These are phyloP conservation scores for Triticum timopheevii DNA, from an alignment of 176 grass and related monocot genomes.

Conservation along the genomic window DNA sequence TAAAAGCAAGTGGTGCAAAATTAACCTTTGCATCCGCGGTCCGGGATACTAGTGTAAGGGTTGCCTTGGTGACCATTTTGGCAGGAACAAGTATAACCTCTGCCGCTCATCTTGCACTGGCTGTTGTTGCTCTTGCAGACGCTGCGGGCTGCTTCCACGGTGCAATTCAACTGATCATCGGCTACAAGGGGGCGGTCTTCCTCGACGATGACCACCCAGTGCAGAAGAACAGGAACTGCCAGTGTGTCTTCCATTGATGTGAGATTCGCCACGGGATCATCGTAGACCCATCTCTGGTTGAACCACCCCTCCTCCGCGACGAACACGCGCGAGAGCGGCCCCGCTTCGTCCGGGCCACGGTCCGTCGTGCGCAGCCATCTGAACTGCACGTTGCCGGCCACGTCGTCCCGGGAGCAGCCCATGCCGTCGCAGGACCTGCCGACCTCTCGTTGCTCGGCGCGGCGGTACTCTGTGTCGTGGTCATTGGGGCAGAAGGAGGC, in stretches of 20 bases:
- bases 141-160: not conserved
- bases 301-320: slow-evolving; percentile 27
- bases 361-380: not conserved
- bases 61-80: slow-evolving; percentile 42
- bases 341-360: no score
- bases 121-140: slow-evolving; percentile 28
- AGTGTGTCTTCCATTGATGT: not conserved
- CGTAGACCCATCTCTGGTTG: not conserved
- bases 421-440: no score
- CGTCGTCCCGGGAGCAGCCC: not conserved
- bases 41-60: slow-evolving; percentile 28
- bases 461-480: not conserved
- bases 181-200: not conserved
- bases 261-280: no score
- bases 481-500: slow-evolving; percentile 14
- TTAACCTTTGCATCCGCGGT: slow-evolving; percentile 49
- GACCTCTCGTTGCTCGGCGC: not conserved
- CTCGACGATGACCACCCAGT: not conserved
- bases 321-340: not conserved
- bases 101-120: not conserved
- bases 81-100: slow-evolving; percentile 29
- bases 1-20: not conserved
- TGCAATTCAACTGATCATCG: not conserved
- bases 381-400: not conserved
- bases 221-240: not conserved